Base-by-base conservation (phyloP, 805 yeast species). In the Hanseniaspora vineae region DNA sequence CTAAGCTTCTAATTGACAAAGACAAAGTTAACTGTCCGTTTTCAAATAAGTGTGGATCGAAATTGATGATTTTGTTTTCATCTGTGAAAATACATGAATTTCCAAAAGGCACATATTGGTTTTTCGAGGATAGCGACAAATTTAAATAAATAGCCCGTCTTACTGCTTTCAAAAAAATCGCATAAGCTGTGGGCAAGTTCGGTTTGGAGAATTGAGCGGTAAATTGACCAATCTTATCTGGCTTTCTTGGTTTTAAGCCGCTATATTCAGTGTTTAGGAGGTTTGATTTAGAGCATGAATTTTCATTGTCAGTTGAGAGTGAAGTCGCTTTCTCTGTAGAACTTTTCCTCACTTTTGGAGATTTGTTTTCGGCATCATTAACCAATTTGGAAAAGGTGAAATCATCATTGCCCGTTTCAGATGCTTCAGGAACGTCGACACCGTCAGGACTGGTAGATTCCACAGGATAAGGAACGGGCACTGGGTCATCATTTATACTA, bases 141-240 rank as follows among this genome's bases (percentile, higher is more conserved):
- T 64, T 58, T 42, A 61, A 48, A 49, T 66, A 51, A 19, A 76
- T 58, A 50, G 64, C 62, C 53, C 69, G 69, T 53, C 74, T 68
- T 29, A 76, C 61, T 0, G 80, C 78, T 51, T 75, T 69, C 33
- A 76, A 54, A 42, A 76, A 73, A 10, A 76, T 68, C 2, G 75
- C 68, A 52, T 73, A 71, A 3, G 66, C 58, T 3, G 69, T 65
- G 6, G 71, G 66, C 39, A 64, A 49, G 45, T 64, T 63, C 0
- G 68, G 68, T 50, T 64, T 64, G 2, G 68, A 62, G 46, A 62
- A 59, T 44, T 61, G 60, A 6, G 65, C 54, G 19, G 56, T 59
- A 39, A 64, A 65, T n/a, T 58, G 54, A 14, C 67, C 67, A 18
- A 48, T 47, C 47, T 61, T 62, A 46, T 62, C 59, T 20, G 64